These are phyloP conservation scores for Geotrichum australiense DNA, from an alignment of 1,139 yeast species.

Conservation along the genomic window DNA sequence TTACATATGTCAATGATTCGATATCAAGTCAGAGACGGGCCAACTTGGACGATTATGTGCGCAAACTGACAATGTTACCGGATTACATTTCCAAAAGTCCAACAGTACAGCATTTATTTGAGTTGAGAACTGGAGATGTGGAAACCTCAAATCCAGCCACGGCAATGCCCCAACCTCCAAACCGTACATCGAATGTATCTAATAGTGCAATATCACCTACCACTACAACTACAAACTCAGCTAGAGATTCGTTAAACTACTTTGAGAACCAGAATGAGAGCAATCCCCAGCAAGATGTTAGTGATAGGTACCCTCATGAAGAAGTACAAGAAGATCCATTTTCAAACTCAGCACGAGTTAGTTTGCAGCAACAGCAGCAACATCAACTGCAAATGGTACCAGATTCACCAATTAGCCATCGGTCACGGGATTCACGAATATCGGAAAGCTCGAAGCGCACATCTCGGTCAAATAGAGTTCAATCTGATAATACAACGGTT, in stretches of 20 bases:
- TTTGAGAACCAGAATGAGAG: no score
- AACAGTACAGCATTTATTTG: constrained; percentile 66
- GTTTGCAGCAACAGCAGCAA: constrained; percentile 1
- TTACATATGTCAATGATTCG: constrained; percentile 83
- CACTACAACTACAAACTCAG: background rate
- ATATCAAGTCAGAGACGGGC: constrained; percentile 79
- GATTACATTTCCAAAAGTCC: constrained; percentile 59
- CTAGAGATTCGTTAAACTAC: background rate
- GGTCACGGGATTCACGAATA: constrained; percentile 2
- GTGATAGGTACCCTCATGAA: background rate
- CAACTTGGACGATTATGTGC: constrained; percentile 77
- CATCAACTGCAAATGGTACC: background rate
- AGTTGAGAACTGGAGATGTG: constrained; percentile 58
- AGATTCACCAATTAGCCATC: constrained; percentile 6
- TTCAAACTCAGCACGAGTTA: background rate
- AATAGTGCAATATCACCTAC: constrained; percentile 2
- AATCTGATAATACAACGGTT: constrained; percentile 9
- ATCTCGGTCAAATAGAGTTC: constrained; percentile 4
- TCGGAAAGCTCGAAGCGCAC: constrained; percentile 5
- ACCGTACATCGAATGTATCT: constrained; percentile 6
- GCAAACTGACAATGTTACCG: constrained; percentile 69
- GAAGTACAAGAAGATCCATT: background rate
- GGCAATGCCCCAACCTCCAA: constrained; percentile 39
- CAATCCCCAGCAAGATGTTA: background rate
- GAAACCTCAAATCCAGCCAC: constrained; percentile 37